phyloP scores from a whole-genome alignment of 257 asterid genomes.

The Linaria vulgaris region DNA sequence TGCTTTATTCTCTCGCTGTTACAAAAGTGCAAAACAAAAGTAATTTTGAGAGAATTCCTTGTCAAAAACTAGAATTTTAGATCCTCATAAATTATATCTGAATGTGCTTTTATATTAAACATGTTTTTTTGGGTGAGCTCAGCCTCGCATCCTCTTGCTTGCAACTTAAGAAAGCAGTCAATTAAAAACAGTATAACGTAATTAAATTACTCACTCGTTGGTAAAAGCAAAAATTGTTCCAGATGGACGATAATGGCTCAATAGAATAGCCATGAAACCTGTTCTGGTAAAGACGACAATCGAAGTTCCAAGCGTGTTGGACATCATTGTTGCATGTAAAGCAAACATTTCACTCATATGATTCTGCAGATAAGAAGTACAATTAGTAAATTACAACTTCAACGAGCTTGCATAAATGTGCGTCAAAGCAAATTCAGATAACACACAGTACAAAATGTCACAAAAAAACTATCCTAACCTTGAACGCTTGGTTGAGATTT shows the following conservation, averaged over 20 bases:
- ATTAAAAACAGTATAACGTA: not conserved
- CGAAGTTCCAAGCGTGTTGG: constrained; percentile 93
- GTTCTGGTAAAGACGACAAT: constrained; percentile 90
- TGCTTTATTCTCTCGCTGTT: constrained; percentile 60
- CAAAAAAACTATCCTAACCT: constrained; percentile 46
- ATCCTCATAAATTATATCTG: not conserved
- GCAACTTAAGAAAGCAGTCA: too few species aligned
- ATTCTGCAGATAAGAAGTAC: constrained; percentile 57
- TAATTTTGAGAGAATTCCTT: constrained; percentile 13
- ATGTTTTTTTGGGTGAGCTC: constrained; percentile 1
- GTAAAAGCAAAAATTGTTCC: constrained; percentile 97
- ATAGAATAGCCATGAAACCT: constrained; percentile 91
- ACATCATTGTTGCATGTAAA: constrained; percentile 94
- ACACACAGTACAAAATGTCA: not conserved
- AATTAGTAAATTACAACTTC: constrained; percentile 15
- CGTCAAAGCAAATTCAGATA: not conserved
- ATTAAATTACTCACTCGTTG: constrained; percentile 65
- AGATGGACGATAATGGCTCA: constrained; percentile 94
- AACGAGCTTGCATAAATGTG: constrained; percentile 2
- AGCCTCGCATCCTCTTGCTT: not conserved
- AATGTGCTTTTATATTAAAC: not conserved
- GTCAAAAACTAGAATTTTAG: not conserved
- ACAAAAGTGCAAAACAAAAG: constrained; percentile 18
- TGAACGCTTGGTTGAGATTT: constrained; percentile 83
- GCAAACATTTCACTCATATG: constrained; percentile 99